A percentile compares a stretch with the other conserved stretches of the same genome.
phyloP scores from a whole-genome alignment of 164 flowering plant genomes.

The Aristolochia fimbriata region DNA sequence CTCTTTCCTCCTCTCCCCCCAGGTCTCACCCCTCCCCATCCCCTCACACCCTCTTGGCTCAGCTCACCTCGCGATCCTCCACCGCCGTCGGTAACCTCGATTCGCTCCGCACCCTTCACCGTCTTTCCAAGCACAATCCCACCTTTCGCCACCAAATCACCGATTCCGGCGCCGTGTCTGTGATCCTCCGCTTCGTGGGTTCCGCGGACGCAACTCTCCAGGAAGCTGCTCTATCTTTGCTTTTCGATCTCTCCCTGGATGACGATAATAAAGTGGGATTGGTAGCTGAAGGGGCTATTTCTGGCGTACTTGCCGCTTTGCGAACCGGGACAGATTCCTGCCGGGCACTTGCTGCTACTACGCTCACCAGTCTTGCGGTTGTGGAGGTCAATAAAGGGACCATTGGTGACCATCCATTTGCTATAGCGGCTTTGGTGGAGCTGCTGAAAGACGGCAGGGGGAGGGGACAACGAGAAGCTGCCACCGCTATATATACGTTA shows the following conservation, averaged over 20 bases:
- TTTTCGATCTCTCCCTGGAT: slow-evolving; percentile 69
- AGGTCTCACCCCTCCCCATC: slow-evolving; percentile 11
- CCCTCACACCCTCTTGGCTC: slow-evolving; percentile 37
- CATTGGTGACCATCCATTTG: slow-evolving; percentile 73
- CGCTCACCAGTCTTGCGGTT: slow-evolving; percentile 79
- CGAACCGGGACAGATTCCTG: slow-evolving; percentile 27
- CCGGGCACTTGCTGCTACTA: slow-evolving; percentile 79
- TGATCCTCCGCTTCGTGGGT: slow-evolving; percentile 39
- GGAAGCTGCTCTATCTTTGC: slow-evolving; percentile 48
- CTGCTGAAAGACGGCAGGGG: slow-evolving; percentile 47
- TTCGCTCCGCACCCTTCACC: slow-evolving; percentile 41
- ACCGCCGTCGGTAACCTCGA: slow-evolving; percentile 29
- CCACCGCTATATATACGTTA: slow-evolving; percentile 71
- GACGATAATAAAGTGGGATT: slow-evolving; percentile 92
- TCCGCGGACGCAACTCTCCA: slow-evolving; percentile 34
- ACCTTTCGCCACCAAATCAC: slow-evolving; percentile 42
- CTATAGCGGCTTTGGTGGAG: slow-evolving; percentile 45
- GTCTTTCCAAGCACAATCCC: slow-evolving; percentile 46
- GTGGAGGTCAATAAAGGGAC: slow-evolving; percentile 95
- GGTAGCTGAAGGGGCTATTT: slow-evolving; percentile 88
- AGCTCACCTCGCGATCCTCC: slow-evolving; percentile 33
- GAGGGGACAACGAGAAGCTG: slow-evolving; percentile 82
- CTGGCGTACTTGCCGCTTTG: slow-evolving; percentile 42
- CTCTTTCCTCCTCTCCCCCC: slow-evolving; percentile 18
- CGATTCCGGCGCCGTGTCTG: slow-evolving; percentile 74